Evolutionary conservation across 1,284 basidiomycete species (phyloP).

Genomic region (Chondrostereum purpureum): DNA sequence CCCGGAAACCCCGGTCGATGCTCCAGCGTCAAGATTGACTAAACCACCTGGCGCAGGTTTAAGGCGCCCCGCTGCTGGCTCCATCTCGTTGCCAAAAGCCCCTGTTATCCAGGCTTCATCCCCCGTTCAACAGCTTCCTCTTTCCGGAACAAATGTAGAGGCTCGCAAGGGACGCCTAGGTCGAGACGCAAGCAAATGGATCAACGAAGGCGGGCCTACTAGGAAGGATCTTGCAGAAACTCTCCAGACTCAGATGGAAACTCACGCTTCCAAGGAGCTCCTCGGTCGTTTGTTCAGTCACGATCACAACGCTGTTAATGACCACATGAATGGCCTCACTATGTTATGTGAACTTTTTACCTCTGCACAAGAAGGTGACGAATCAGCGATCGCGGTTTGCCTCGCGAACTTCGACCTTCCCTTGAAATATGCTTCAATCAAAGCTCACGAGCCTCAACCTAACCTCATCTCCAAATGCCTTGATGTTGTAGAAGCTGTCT

Average conservation of each 20-base stretch:
- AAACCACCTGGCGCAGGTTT: constrained; percentile 38
- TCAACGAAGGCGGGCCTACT: constrained; percentile 75
- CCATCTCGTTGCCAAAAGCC: constrained; percentile 19
- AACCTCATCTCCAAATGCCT: constrained; percentile 86
- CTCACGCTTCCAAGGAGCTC: constrained; percentile 72
- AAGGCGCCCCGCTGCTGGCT: constrained; percentile 41
- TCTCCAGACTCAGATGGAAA: constrained; percentile 89
- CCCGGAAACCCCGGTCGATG: constrained; percentile 47
- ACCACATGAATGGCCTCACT: constrained; percentile 76
- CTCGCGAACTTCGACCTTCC: constrained; percentile 89
- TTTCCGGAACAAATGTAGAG: constrained; percentile 68
- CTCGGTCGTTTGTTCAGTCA: constrained; percentile 86
- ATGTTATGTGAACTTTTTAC: constrained; percentile 74
- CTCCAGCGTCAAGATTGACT: constrained; percentile 30
- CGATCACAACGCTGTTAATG: constrained; percentile 94
- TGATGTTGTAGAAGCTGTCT: constrained; percentile 78
- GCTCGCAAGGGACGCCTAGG: constrained; percentile 68
- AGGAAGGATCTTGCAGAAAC: constrained; percentile 85
- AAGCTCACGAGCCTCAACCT: constrained; percentile 89
- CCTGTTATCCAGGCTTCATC: constrained; percentile 16
- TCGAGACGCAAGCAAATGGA: constrained; percentile 79
- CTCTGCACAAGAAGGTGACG: constrained; percentile 50
- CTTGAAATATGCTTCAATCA: constrained; percentile 91
- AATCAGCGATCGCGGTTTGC: constrained; percentile 61
- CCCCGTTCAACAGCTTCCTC: constrained; percentile 41